phyloP scores from a whole-genome alignment of 164 flowering plant genomes.

The Kingdonia uniflora region DNA sequence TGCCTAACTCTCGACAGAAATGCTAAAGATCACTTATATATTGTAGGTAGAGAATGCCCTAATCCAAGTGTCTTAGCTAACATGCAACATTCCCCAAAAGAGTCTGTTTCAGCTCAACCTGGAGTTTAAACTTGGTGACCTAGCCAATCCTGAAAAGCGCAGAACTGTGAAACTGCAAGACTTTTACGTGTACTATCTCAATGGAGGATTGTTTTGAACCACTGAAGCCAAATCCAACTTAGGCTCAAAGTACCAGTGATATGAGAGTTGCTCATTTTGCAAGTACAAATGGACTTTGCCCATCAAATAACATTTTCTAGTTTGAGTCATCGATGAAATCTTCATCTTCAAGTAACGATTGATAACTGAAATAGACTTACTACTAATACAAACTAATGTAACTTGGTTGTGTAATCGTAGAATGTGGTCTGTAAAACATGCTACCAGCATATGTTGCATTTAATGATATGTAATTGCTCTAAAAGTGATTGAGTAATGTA shows the following conservation, averaged over 20 bases:
- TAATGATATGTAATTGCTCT: no score
- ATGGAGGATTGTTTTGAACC: slow-evolving; percentile 24
- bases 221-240: slow-evolving; percentile 13
- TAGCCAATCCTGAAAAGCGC: no score
- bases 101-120: slow-evolving; percentile 6
- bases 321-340: background rate
- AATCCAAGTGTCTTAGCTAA: slow-evolving; percentile 3
- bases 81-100: no score
- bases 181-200: slow-evolving; percentile 38
- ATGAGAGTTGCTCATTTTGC: background rate
- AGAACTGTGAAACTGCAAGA: no score
- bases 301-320: background rate
- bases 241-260: slow-evolving; percentile 11
- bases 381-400: no score
- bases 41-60: slow-evolving; percentile 12
- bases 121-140: background rate
- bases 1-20: background rate
- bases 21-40: slow-evolving; percentile 10
- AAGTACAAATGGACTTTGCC: background rate
- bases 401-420: no score
- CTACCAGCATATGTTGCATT: no score
- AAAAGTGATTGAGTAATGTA: no score
- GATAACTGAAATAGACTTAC: no score
- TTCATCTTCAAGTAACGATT: background rate
- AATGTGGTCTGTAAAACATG: no score